Evolutionary conservation across 2,329 filamentous ascomycete genomes (phyloP), one percentile per base, ranked within the genome.

Genomic region (Purpureocillium takamizusanense): DNA sequence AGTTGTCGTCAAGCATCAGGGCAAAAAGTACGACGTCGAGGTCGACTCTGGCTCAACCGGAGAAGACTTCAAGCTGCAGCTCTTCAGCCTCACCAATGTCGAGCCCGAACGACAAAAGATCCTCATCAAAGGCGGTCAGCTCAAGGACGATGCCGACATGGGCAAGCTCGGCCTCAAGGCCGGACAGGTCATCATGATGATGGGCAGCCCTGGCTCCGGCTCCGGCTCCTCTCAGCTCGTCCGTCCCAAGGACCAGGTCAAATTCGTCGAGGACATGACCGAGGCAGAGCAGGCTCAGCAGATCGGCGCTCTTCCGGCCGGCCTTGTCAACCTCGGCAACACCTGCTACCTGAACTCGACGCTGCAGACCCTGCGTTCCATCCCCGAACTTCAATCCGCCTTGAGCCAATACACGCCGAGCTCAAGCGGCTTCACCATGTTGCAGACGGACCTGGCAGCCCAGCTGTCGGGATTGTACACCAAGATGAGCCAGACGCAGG

Each of bases 281-380:
- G 89, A 94, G 58, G 89, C 88, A 23, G 90, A 97, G 61, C 78
- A 81, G 37, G 90, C 92, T 16, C 80, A 81, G 60, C 77, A 83
- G 56, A 83, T 82, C 42, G 88, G 86, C 42, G 89, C 89, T 35
- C 90, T 76, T 33, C 92, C 94, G 2, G 84, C 89, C 40, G 92
- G 92, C 34, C 68, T 98, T 44, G 76, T 84, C 58, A 98, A 98
- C 56, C 69, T 95, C 44, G 92, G 94, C 51, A 98, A 98, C 63
- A 98, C 94, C 4, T 98, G 92, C 69, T 98, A 98, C 60, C 80
- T 97, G 54, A 98, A 98, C 70, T 92, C 92, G 36, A 95, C 90
- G 0, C 72, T 98, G n/a, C 94, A 98, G 61, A 83, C 87, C 4
- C 69, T 98, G 48, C 81, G 86, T 45, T 75, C 83, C 38, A 87